These are phyloP conservation scores for Fraxinus xanthoxyloides DNA, from an alignment of 305 asterid species.

Conservation along the genomic window DNA sequence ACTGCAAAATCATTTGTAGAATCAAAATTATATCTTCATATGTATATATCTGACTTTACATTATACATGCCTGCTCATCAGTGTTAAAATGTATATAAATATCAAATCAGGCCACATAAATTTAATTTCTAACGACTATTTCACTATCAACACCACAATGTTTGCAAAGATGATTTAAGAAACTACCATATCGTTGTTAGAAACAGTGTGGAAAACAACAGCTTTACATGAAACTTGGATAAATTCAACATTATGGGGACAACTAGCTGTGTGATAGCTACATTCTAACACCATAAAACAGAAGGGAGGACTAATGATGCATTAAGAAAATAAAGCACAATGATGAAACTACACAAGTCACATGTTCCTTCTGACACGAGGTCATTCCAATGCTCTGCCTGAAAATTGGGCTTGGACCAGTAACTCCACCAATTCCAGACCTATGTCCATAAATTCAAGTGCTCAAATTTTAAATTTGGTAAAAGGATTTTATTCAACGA, in stretches of 20 bases:
- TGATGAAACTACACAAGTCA: neutral
- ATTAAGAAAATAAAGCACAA: neutral
- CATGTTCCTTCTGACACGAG: neutral
- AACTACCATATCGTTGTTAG: neutral
- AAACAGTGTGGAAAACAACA: neutral
- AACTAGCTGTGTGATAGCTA: neutral
- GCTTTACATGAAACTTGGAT: neutral
- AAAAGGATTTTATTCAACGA: neutral
- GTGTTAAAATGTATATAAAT: neutral
- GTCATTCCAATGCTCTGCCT: neutral
- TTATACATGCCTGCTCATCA: neutral
- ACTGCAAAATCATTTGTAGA: neutral
- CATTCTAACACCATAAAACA: neutral
- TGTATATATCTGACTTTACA: neutral
- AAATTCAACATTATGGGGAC: neutral
- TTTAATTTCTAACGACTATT: neutral
- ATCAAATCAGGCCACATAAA: neutral
- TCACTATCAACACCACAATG: neutral
- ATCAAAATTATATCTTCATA: neutral
- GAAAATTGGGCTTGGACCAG: neutral
- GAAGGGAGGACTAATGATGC: neutral
- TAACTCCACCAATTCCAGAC: neutral
- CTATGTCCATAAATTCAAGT: neutral
- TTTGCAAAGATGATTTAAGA: conserved; percentile 1
- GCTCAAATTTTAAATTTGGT: neutral